Conservation (phyloP, 495 filamentous ascomycete species). For the Penicillium paxilli region DNA sequence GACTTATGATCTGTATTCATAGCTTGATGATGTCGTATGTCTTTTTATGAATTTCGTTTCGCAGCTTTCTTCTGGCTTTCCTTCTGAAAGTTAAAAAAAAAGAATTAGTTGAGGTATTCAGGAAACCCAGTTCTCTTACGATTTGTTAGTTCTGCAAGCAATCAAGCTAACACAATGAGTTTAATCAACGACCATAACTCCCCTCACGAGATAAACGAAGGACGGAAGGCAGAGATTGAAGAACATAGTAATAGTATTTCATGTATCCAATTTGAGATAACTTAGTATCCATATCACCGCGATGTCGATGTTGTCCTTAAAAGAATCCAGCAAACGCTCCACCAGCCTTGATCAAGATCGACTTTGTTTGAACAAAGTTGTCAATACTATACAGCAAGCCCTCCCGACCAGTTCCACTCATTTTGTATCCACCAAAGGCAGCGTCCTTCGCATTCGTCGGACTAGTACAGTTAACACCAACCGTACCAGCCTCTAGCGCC, state of each 20-base stretch:
- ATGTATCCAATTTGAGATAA: too few species aligned
- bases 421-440: slow-evolving; percentile 89
- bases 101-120: not conserved
- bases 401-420: slow-evolving; percentile 85
- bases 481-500: slow-evolving; percentile 55
- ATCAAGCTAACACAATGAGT: too few species aligned
- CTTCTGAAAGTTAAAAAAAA: not conserved
- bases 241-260: not conserved
- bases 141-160: too few species aligned
- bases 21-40: not conserved
- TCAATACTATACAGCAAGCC: slow-evolving; percentile 41
- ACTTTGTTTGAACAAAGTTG: slow-evolving; percentile 52
- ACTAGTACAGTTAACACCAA: slow-evolving; percentile 83
- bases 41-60: not conserved
- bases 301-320: too few species aligned
- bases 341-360: slow-evolving; percentile 32
- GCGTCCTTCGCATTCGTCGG: slow-evolving; percentile 57
- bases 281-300: too few species aligned
- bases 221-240: too few species aligned
- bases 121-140: too few species aligned
- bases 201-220: too few species aligned
- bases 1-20: not conserved
- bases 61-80: not conserved
- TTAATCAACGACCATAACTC: too few species aligned
- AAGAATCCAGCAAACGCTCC: not conserved